Conservation (phyloP, 768 basidiomycete genomes). For the Agaricus sinodeliciosus region DNA sequence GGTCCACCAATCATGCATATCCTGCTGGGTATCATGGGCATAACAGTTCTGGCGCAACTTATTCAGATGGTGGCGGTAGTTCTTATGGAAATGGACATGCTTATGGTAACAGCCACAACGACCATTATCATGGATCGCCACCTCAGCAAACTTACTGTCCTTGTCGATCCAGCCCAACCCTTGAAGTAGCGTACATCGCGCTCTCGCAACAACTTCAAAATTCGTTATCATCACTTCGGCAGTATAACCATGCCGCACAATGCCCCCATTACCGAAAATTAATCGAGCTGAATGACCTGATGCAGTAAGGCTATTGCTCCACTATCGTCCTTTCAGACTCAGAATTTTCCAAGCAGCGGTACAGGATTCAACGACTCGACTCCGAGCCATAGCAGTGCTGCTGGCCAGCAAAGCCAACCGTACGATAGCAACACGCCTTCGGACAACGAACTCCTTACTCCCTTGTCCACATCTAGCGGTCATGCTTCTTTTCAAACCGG, state of each 20-base stretch:
- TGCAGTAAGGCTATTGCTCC: constrained; percentile 49
- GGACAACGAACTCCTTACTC: constrained; percentile 57
- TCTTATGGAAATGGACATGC: constrained; percentile 24
- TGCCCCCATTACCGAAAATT: constrained; percentile 57
- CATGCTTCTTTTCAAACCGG: constrained; percentile 36
- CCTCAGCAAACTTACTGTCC: constrained; percentile 41
- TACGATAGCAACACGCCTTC: constrained; percentile 57
- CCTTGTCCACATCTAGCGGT: constrained; percentile 44
- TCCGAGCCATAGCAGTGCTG: constrained; percentile 16
- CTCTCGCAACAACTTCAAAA: constrained; percentile 59
- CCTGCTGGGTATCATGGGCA: constrained; percentile 12
- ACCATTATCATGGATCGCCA: constrained; percentile 27
- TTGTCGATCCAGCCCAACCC: constrained; percentile 58
- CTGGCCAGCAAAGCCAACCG: constrained; percentile 18
- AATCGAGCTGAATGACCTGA: constrained; percentile 50
- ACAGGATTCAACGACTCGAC: constrained; percentile 43
- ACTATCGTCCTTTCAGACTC: not conserved
- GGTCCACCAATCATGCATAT: constrained; percentile 18
- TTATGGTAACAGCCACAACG: constrained; percentile 21
- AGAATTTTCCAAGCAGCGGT: constrained; percentile 28
- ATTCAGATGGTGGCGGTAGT: constrained; percentile 27
- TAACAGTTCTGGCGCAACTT: constrained; percentile 23
- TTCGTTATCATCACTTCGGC: constrained; percentile 49
- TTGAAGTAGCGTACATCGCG: constrained; percentile 50
- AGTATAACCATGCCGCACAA: constrained; percentile 51